These are phyloP conservation scores for Mucor indicus DNA, from an alignment of 371 early-diverging fungal species.

Conservation along the genomic window DNA sequence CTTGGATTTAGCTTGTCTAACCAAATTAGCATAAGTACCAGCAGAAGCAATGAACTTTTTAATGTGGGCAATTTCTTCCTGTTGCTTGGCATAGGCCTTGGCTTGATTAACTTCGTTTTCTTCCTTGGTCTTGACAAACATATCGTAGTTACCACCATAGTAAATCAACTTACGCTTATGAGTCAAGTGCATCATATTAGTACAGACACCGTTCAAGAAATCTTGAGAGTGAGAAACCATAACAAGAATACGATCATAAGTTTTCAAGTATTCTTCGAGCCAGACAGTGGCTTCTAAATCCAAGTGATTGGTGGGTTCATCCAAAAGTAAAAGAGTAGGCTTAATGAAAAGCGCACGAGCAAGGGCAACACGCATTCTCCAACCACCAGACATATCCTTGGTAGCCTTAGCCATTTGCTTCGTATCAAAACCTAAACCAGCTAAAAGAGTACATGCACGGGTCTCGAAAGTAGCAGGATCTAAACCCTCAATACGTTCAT, in stretches of 20 bases:
- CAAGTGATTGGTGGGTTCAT: conserved; percentile 98
- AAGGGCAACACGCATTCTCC: conserved; percentile 98
- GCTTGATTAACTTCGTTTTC: conserved; percentile 95
- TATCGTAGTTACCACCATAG: conserved; percentile 98
- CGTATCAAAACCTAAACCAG: conserved; percentile 94
- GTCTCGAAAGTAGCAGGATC: conserved; percentile 94
- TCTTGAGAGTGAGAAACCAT: conserved; percentile 98
- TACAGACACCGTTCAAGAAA: conserved; percentile 97
- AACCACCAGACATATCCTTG: conserved; percentile 98
- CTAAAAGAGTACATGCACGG: conserved; percentile 86
- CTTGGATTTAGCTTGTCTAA: conserved; percentile 97
- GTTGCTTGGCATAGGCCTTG: conserved; percentile 98
- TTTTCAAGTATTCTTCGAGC: conserved; percentile 95
- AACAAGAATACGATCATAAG: conserved; percentile 92
- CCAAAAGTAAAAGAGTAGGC: conserved; percentile 95
- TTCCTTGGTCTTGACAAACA: conserved; percentile 89
- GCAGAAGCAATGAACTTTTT: conserved; percentile 98
- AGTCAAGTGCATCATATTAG: conserved; percentile 89
- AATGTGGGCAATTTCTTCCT: conserved; percentile 97
- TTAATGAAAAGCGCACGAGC: conserved; percentile 95
- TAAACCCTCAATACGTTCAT: conserved; percentile 91
- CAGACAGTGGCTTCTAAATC: conserved; percentile 98
- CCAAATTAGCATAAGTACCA: conserved; percentile 99
- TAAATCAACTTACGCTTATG: conserved; percentile 88
- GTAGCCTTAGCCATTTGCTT: conserved; percentile 85